phyloP scores from a whole-genome alignment of 176 grass and related monocot species.

The barley (Hordeum vulgare) region DNA sequence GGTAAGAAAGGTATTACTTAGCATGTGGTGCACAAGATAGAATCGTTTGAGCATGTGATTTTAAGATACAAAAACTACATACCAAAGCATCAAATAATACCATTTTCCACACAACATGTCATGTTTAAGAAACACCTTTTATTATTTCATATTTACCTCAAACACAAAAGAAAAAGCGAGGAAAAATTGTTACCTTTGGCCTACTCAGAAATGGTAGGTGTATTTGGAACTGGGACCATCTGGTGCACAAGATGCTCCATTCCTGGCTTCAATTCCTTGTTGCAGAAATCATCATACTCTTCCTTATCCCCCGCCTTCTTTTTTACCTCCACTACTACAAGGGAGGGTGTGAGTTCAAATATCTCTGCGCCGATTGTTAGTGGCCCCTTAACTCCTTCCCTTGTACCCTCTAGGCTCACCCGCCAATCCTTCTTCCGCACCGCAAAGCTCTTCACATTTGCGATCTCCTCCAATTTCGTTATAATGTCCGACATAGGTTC shows the following conservation, averaged over 20 bases:
- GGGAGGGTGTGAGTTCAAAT: constrained; percentile 82
- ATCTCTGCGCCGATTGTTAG: constrained; percentile 77
- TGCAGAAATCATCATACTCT: constrained; percentile 91
- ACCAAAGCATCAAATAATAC: constrained; percentile 7
- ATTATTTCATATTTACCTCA: neutral
- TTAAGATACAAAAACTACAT: too few species aligned
- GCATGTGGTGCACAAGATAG: too few species aligned
- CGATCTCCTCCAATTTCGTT: constrained; percentile 85
- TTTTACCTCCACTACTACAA: constrained; percentile 94
- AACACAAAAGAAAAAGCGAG: neutral
- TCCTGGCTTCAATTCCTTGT: constrained; percentile 85
- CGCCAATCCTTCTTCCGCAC: constrained; percentile 83
- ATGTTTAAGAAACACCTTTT: neutral
- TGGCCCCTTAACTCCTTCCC: constrained; percentile 91
- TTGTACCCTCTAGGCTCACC: constrained; percentile 83
- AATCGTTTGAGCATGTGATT: too few species aligned
- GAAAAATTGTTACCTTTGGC: constrained; percentile 27
- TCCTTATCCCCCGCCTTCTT: constrained; percentile 79
- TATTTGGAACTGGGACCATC: constrained; percentile 21
- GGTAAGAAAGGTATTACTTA: neutral
- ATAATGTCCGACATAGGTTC: constrained; percentile 56
- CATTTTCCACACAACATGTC: neutral
- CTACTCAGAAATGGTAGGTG: constrained; percentile 26
- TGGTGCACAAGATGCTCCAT: constrained; percentile 73
- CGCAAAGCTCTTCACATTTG: constrained; percentile 66